These are phyloP conservation scores for Gossypium aridum DNA, from an alignment of 441 rosid genomes.

Conservation along the genomic window DNA sequence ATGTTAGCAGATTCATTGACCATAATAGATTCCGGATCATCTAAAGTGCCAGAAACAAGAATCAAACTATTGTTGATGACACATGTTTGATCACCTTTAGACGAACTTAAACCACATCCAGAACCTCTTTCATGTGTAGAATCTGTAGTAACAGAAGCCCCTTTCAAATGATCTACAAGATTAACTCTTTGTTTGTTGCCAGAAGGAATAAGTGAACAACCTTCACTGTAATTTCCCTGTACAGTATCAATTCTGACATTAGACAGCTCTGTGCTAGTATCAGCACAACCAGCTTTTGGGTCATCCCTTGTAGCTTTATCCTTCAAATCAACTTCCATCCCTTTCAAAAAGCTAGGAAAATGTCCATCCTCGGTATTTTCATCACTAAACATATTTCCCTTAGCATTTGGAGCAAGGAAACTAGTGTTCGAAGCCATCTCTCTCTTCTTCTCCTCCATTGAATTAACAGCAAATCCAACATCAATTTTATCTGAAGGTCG, in stretches of 20 bases:
- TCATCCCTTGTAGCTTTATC: constrained; percentile 18
- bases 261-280: constrained; percentile 11
- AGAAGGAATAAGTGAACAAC: constrained; percentile 12
- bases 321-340: constrained; percentile 17
- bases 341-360: constrained; percentile 20
- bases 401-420: constrained; percentile 13
- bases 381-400: constrained; percentile 15
- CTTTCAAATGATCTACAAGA: constrained; percentile 14
- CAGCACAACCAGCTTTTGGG: constrained; percentile 14
- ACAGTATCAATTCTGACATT: constrained; percentile 11
- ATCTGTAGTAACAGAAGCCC: constrained; percentile 15
- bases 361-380: constrained; percentile 19
- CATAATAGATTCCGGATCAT: constrained; percentile 16
- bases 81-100: constrained; percentile 8
- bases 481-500: constrained; percentile 19
- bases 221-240: constrained; percentile 20
- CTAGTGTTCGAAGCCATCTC: constrained; percentile 10
- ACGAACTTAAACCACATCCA: constrained; percentile 11
- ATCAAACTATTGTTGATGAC: constrained; percentile 17
- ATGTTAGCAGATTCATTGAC: constrained; percentile 14
- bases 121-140: constrained; percentile 15
- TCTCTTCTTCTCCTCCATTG: constrained; percentile 16
- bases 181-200: constrained; percentile 17
- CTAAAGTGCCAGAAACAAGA: constrained; percentile 6
- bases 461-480: constrained; percentile 6